Base-by-base conservation (phyloP, 108 stramenopile genomes). In the Fragilariopsis cylindrus region DNA sequence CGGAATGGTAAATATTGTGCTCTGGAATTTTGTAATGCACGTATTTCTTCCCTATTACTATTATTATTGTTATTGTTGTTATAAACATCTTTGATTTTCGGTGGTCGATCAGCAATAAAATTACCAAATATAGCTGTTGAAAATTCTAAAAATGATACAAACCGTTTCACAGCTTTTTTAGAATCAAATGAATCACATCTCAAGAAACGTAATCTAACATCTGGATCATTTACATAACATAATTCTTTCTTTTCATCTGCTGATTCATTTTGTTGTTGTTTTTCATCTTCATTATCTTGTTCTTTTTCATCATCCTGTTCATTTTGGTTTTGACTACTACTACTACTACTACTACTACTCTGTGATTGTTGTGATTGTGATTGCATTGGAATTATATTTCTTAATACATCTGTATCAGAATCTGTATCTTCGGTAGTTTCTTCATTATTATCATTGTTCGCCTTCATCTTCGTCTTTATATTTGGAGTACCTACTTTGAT, bases 111-210 rank as follows among this genome's bases (percentile, higher is more conserved):
- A 11, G 65, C 19, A 7, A 48, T 57, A 18, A 65, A 42, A 39
- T 19, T 46, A 45, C 74, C 74, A 48, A 74, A 78, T 4, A 78
- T 50, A 40, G 68, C 77, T 44, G 57, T 52, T 13, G 18, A n/a
- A 73, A 62, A 67, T 16, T 75, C 48, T 42, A 75, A 52, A 68
- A 75, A 75, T 7, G 7, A 57, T 5, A 66, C 53, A 47, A 75
- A 65, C 2, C 63, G 65, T 4, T 47, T 18, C 2, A 53, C 74
- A 18, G 74, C 74, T 19, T 56, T 66, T 42, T 46, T 57, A 12
- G 43, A 9, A 48, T 67, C 55, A 19, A 43, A 57, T 6, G 16
- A 18, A n/a, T 60, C 44, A 5, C n/a, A 18, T 8, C 74, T 41
- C 19, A 75, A 48, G 43, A 75, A 75, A 65, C 47, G 64, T 9